Conservation (phyloP, 169 alveolate species). For the Plasmodium fragile region DNA sequence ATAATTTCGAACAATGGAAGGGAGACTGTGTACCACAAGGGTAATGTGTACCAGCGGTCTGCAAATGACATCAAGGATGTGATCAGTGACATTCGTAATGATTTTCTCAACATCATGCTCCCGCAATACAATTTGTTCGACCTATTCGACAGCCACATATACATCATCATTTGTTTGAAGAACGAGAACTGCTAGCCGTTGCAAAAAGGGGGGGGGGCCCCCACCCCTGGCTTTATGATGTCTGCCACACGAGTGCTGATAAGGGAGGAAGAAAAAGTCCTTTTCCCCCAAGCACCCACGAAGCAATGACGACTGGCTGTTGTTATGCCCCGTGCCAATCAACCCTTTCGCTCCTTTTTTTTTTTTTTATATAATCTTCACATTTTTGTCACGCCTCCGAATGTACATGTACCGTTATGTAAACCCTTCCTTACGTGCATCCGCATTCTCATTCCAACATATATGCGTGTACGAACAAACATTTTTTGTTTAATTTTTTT, state of each 20-base stretch:
- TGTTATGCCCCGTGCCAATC: neutral
- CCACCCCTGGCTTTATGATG: neutral
- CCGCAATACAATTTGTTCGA: constrained; percentile 65
- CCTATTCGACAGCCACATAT: constrained; percentile 40
- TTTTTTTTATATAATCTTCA: neutral
- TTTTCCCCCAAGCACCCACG: neutral
- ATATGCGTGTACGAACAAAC: neutral
- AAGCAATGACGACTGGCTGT: neutral
- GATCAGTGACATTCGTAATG: constrained; percentile 61
- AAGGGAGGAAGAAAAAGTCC: neutral
- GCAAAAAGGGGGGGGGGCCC: neutral
- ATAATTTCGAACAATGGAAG: constrained; percentile 42
- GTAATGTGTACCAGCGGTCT: constrained; percentile 60
- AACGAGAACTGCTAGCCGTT: constrained; percentile 36
- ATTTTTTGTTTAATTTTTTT: neutral
- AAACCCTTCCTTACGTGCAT: neutral
- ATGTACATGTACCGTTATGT: neutral
- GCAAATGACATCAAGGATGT: constrained; percentile 62
- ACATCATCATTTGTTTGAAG: constrained; percentile 53
- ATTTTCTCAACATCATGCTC: constrained; percentile 42
- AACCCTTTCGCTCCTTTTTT: neutral
- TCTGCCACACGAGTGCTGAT: neutral
- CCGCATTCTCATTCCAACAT: neutral
- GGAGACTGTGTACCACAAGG: constrained; percentile 72
- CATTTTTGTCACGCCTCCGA: neutral